Conservation (phyloP, 805 yeast genomes). For the Kluyveromyces nonfermentans region DNA sequence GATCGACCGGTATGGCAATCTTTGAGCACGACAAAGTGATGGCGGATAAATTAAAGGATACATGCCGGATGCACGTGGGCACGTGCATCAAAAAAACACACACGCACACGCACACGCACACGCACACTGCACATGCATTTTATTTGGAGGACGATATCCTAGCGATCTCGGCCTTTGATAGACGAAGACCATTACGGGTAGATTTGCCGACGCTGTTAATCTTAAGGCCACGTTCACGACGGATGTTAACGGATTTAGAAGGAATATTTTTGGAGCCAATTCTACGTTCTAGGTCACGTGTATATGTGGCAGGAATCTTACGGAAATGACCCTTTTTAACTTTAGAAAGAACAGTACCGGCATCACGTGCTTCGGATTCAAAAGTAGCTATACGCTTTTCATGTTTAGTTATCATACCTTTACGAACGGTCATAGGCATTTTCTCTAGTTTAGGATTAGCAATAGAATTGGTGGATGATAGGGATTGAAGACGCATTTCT, state of each 20-base stretch:
- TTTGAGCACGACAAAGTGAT: no score
- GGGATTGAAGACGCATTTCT: slow-evolving; percentile 43
- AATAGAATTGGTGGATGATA: slow-evolving; percentile 40
- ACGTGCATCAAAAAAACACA: no score
- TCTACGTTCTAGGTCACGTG: slow-evolving; percentile 30
- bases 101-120: no score
- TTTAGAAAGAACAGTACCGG: slow-evolving; percentile 79
- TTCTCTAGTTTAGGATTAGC: slow-evolving; percentile 42
- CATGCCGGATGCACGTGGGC: no score
- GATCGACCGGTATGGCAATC: no score
- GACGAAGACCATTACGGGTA: slow-evolving; percentile 69
- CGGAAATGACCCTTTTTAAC: slow-evolving; percentile 60
- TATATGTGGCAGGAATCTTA: slow-evolving; percentile 40
- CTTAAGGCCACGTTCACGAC: slow-evolving; percentile 62
- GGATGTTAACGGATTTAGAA: neutral
- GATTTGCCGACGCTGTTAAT: slow-evolving; percentile 67
- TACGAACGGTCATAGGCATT: slow-evolving; percentile 83
- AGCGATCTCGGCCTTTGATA: slow-evolving; percentile 59
- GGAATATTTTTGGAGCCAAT: slow-evolving; percentile 31
- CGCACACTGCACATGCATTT: no score
- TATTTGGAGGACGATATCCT: neutral
- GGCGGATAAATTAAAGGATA: no score
- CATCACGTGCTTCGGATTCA: slow-evolving; percentile 76
- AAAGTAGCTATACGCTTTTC: slow-evolving; percentile 42
- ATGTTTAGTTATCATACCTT: slow-evolving; percentile 65